Conservation (phyloP, 257 asterid species). For the Salvia hispanica region DNA sequence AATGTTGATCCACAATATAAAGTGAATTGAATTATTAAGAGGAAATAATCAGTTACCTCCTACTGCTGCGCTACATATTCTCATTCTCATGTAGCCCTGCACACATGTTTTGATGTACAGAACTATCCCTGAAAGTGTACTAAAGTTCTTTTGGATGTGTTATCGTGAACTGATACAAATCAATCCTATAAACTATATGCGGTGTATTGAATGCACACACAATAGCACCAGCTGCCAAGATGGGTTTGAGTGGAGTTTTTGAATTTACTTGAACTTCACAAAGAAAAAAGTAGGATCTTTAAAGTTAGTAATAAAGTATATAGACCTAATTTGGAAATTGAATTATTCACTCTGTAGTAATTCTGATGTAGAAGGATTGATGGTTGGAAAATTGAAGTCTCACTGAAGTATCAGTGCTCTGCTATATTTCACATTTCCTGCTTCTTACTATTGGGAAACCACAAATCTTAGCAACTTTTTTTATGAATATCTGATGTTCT, state of each 20-base stretch:
- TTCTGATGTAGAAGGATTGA: conserved; percentile 3
- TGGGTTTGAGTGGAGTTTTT: not conserved
- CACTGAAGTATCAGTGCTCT: conserved; percentile 9
- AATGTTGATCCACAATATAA: not conserved
- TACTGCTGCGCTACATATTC: not conserved
- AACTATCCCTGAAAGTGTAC: not conserved
- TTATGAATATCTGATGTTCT: not conserved
- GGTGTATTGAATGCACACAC: conserved; percentile 5
- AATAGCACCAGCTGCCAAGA: not conserved
- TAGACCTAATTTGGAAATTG: not conserved
- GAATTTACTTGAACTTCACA: not conserved
- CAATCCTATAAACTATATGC: not conserved
- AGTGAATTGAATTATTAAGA: not conserved
- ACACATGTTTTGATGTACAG: not conserved
- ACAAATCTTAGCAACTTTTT: conserved; percentile 5
- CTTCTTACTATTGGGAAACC: conserved; percentile 17
- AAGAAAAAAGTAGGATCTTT: conserved; percentile 1
- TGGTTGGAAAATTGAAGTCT: not conserved
- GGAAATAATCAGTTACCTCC: conserved; percentile 11
- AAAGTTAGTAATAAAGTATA: conserved; percentile 8
- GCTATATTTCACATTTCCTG: conserved; percentile 9
- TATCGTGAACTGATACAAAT: not conserved
- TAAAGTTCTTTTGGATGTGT: not conserved
- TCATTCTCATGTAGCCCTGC: conserved; percentile 8
- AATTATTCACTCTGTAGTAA: conserved; percentile 8